A percentile compares a stretch with the other conserved stretches of the same genome.
Conservation (phyloP, 495 filamentous ascomycete species). For the Xylaria cubensis region DNA sequence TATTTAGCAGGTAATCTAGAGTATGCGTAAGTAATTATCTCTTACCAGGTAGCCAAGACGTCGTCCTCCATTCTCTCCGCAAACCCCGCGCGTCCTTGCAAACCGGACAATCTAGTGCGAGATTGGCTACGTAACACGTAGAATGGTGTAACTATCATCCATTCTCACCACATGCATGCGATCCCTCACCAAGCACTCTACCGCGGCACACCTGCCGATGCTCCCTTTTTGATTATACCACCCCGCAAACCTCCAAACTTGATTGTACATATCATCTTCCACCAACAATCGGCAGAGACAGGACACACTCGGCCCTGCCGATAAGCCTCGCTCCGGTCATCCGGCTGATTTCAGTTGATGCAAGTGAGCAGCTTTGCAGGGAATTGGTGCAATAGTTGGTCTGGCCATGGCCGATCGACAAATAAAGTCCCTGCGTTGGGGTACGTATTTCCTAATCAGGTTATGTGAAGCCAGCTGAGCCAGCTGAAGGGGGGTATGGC, state of each 20-base stretch:
- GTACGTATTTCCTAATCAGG: conserved; percentile 9
- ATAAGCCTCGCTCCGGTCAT: not conserved
- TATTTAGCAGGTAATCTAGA: not conserved
- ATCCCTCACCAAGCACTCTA: not conserved
- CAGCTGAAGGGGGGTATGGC: conserved; percentile 10
- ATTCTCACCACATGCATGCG: not conserved
- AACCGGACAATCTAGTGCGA: not conserved
- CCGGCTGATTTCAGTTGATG: not conserved
- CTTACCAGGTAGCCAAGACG: too few relatives aligned
- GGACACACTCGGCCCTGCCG: not conserved
- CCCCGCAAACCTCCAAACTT: not conserved
- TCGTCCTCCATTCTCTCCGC: not conserved
- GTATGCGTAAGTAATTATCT: too few relatives aligned
- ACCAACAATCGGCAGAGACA: not conserved
- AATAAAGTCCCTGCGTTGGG: conserved; percentile 6
- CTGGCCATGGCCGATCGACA: not conserved
- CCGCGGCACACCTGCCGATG: not conserved
- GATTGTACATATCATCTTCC: not conserved
- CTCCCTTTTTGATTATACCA: not conserved
- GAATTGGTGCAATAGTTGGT: conserved; percentile 18
- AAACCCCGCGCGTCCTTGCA: not conserved
- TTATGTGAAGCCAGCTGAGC: conserved; percentile 5
- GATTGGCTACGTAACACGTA: not conserved
- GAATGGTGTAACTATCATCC: not conserved
- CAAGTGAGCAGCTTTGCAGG: not conserved